Conservation (phyloP, 805 yeast species). For the Candida sithepensis region DNA sequence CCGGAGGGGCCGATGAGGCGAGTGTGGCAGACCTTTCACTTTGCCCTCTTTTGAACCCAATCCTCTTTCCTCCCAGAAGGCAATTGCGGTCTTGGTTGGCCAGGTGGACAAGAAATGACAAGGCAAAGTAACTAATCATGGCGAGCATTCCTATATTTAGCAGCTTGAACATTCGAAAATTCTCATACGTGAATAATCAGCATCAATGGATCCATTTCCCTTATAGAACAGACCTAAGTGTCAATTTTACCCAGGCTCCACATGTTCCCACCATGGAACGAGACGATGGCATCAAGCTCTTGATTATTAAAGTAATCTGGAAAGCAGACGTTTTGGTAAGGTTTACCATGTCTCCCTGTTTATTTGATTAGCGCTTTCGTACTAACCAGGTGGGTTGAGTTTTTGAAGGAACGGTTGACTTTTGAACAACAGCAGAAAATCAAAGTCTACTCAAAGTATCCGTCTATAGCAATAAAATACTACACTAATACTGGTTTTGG, state of each 20-base stretch:
- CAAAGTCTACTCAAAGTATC: conserved; percentile 22
- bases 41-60: too few relatives aligned
- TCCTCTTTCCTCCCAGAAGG: too few relatives aligned
- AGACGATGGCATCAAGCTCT: conserved; percentile 1
- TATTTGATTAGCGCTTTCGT: neutral
- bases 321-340: conserved; percentile 20
- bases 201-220: conserved; percentile 25
- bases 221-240: conserved; percentile 19
- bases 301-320: conserved; percentile 21
- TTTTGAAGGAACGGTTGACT: conserved; percentile 19
- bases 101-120: too few relatives aligned
- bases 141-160: conserved; percentile 1
- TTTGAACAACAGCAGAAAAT: conserved; percentile 16
- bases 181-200: conserved; percentile 16
- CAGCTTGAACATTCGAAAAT: conserved; percentile 18
- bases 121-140: neutral
- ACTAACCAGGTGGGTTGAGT: neutral
- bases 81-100: too few relatives aligned
- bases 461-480: conserved; percentile 24
- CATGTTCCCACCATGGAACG: neutral
- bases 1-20: neutral
- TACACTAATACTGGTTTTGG: conserved; percentile 9
- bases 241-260: conserved; percentile 9
- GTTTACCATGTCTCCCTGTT: neutral
- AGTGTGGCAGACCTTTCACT: neutral